phyloP scores from a whole-genome alignment of 306 rosid species.

The Dalbergia oliveri region DNA sequence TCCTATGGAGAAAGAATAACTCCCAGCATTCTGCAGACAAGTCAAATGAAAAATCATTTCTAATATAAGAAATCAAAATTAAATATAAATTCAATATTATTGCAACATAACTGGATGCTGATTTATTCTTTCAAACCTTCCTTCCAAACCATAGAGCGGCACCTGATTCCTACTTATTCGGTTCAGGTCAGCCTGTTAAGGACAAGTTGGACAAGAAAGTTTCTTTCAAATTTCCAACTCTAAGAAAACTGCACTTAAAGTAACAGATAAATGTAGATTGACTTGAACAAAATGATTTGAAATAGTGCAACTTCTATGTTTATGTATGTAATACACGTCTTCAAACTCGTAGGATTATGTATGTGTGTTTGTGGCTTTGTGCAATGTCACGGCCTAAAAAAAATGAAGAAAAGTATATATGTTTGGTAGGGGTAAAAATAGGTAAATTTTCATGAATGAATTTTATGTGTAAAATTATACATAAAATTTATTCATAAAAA shows the following conservation, averaged over 20 bases:
- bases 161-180: slow-evolving; percentile 75
- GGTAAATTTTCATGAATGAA: too few species aligned
- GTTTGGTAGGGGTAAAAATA: too few species aligned
- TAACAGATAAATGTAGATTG: not conserved
- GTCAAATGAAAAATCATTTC: slow-evolving; percentile 40
- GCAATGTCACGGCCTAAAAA: not conserved
- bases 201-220: slow-evolving; percentile 37
- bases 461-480: too few species aligned
- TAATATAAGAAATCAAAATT: slow-evolving; percentile 7
- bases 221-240: slow-evolving; percentile 39
- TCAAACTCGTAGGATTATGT: not conserved
- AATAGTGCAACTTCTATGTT: slow-evolving; percentile 9
- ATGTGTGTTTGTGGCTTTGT: not conserved
- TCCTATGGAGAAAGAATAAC: slow-evolving; percentile 90
- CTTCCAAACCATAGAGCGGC: slow-evolving; percentile 86
- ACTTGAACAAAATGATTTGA: slow-evolving; percentile 1
- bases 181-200: slow-evolving; percentile 82
- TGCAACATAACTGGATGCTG: slow-evolving; percentile 89
- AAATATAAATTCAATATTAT: slow-evolving; percentile 42
- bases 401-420: not conserved
- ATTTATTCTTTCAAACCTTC: slow-evolving; percentile 94
- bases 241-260: slow-evolving; percentile 24
- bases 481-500: too few species aligned
- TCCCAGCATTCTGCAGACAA: slow-evolving; percentile 78
- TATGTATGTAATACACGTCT: slow-evolving; percentile 8